phyloP scores from a whole-genome alignment of 2,329 filamentous ascomycete species.

The Hypomyces perniciosus region DNA sequence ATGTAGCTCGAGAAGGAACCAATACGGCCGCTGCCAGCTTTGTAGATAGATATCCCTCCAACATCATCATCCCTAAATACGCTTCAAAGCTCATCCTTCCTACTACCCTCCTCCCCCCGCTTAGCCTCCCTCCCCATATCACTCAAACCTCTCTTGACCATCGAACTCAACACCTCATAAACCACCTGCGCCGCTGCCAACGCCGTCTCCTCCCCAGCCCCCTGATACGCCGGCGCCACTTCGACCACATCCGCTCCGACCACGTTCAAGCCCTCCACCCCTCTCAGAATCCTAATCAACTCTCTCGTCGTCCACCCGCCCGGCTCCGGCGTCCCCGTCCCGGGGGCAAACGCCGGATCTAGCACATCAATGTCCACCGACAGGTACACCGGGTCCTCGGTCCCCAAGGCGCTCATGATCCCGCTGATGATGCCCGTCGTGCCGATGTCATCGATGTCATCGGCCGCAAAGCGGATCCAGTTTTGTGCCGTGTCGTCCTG shows the following conservation, averaged over 20 bases:
- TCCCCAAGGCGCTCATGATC: constrained; percentile 68
- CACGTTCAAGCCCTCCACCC: constrained; percentile 75
- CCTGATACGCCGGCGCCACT: constrained; percentile 76
- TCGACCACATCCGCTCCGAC: constrained; percentile 90
- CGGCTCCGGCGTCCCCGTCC: constrained; percentile 82
- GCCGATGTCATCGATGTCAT: constrained; percentile 83
- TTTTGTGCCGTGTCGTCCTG: constrained; percentile 68
- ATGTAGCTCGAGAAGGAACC: not conserved
- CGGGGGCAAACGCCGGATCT: constrained; percentile 62
- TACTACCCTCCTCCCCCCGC: constrained; percentile 17
- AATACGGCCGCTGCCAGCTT: not conserved
- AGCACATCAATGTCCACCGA: constrained; percentile 79
- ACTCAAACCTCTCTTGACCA: constrained; percentile 50
- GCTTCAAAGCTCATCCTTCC: constrained; percentile 35
- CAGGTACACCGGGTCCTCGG: constrained; percentile 73
- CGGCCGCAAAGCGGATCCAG: constrained; percentile 70
- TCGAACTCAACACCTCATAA: constrained; percentile 77
- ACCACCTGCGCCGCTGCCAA: constrained; percentile 78
- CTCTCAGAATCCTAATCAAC: constrained; percentile 74
- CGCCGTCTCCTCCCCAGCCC: constrained; percentile 71
- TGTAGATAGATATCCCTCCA: not conserved
- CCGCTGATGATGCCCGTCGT: constrained; percentile 60
- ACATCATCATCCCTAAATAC: not conserved
- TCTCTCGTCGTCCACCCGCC: constrained; percentile 89
- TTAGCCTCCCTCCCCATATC: constrained; percentile 30